Evolutionary conservation across 2,329 filamentous ascomycete genomes (phyloP).

Genomic region (Fusarium lyarnte): DNA sequence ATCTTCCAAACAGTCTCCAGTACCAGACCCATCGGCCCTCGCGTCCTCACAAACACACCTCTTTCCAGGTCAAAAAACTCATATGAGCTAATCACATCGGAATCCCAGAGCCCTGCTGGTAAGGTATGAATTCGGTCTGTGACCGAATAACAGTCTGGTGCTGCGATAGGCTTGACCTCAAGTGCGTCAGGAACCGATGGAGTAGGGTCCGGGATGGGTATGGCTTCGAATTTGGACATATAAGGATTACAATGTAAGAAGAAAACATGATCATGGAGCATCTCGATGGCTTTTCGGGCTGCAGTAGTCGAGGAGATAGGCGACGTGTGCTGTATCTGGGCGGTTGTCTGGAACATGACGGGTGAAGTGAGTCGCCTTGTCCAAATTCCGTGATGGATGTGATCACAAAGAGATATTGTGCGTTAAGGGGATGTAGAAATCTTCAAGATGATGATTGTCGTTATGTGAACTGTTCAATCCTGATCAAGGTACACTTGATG

Average conservation of each 20-base stretch:
- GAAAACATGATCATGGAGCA: slow-evolving; percentile 62
- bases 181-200: slow-evolving; percentile 43
- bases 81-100: slow-evolving; percentile 62
- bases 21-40: slow-evolving; percentile 59
- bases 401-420: not conserved
- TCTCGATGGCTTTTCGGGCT: slow-evolving; percentile 51
- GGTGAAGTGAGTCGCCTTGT: not conserved
- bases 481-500: not conserved
- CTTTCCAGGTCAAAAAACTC: slow-evolving; percentile 61
- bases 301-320: slow-evolving; percentile 53
- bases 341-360: slow-evolving; percentile 56
- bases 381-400: not conserved
- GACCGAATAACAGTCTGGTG: slow-evolving; percentile 57
- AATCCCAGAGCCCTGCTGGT: slow-evolving; percentile 65
- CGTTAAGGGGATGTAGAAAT: not conserved
- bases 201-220: slow-evolving; percentile 38
- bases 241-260: slow-evolving; percentile 64
- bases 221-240: slow-evolving; percentile 54
- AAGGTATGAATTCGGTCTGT: slow-evolving; percentile 62
- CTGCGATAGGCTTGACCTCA: slow-evolving; percentile 35
- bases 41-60: slow-evolving; percentile 62
- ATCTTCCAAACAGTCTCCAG: slow-evolving; percentile 65
- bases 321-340: slow-evolving; percentile 54
- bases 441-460: not conserved
- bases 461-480: not conserved